A percentile compares a stretch with the other conserved stretches of the same genome.
phyloP scores from a whole-genome alignment of 2,329 filamentous ascomycete genomes.

The Alternaria postmessia region DNA sequence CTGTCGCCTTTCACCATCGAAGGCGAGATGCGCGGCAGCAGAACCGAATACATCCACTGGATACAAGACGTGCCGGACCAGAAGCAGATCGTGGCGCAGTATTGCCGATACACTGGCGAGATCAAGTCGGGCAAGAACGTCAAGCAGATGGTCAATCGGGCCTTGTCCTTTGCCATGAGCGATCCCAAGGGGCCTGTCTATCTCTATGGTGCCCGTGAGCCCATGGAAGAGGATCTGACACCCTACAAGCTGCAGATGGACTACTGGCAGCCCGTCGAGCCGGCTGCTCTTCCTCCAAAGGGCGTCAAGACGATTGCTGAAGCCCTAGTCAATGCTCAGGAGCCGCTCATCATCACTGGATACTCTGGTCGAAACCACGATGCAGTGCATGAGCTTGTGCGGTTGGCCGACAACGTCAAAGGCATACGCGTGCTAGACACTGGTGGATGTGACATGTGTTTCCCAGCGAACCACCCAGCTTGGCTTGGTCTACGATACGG shows the following conservation, averaged over 20 bases:
- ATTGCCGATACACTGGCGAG: slow-evolving; percentile 83
- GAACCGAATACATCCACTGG: slow-evolving; percentile 88
- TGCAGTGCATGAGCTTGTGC: slow-evolving; percentile 68
- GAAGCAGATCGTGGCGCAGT: slow-evolving; percentile 81
- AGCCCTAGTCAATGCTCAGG: slow-evolving; percentile 68
- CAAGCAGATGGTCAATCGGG: slow-evolving; percentile 88
- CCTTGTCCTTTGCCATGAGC: slow-evolving; percentile 80
- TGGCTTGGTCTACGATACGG: slow-evolving; percentile 74
- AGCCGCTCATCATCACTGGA: slow-evolving; percentile 74
- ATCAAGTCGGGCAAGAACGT: slow-evolving; percentile 85
- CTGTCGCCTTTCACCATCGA: slow-evolving; percentile 79
- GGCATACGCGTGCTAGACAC: slow-evolving; percentile 77
- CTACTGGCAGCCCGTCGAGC: slow-evolving; percentile 74
- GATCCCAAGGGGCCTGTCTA: slow-evolving; percentile 84
- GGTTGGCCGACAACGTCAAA: slow-evolving; percentile 72
- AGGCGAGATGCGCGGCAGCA: slow-evolving; percentile 73
- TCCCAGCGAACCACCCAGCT: slow-evolving; percentile 66
- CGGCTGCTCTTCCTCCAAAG: slow-evolving; percentile 66
- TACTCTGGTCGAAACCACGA: slow-evolving; percentile 75
- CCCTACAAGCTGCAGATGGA: slow-evolving; percentile 66
- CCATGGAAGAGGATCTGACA: slow-evolving; percentile 82
- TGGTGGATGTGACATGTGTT: slow-evolving; percentile 82
- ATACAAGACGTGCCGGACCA: slow-evolving; percentile 85
- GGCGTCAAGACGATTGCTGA: slow-evolving; percentile 69
- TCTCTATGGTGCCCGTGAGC: slow-evolving; percentile 77